Base-by-base conservation (phyloP, 257 asterid genomes). In the Petrea volubilis region DNA sequence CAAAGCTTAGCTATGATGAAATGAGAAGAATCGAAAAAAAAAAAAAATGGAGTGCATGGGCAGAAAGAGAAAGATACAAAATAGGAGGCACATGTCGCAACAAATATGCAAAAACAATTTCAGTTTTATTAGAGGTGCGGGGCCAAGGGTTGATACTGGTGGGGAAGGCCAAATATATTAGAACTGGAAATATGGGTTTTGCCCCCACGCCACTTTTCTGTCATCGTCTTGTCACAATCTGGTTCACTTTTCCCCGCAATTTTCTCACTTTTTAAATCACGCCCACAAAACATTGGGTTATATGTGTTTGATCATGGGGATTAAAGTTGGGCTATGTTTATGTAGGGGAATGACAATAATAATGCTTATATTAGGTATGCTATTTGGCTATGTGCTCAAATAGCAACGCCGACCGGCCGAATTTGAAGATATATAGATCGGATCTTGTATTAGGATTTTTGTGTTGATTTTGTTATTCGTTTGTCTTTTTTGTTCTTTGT, bases 251-350 rank as follows among this genome's bases (percentile, higher is more conserved):
- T 60, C 11, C 74, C 87, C 84, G 81, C 71, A 79, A 78, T 75
- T 79, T 53, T 66, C 84, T 82, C 86, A 57, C 82, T 79, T 82
- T 79, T 68, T 61, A 28, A 75, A 76, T 64, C 78, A 76, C 76
- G 75, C 79, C 67, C 53, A 72, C 17, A 62, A 53, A 64, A 60
- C 65, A 44, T 49, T 67, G 12, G 71, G 50, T 75, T 67, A 40
- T 38, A 40, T 38, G 10, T 7, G 43, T 38, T 7, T 38, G 9
- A 38, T 38, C 1, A 38, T 38, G 11, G n/a, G n/a, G 6, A 31
- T 31, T 31, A 7, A 7, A 38, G 5, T 46, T 65, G 7, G 71
- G 58, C 67, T 60, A 60, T 38, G 65, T 75, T 68, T 44, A 29
- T 4, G 61, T 46, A 58, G 49, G 65, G 23, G 38, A 13, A 29